These are phyloP conservation scores for Brassica rapa DNA, from an alignment of 345 rosid species.

Conservation along the genomic window DNA sequence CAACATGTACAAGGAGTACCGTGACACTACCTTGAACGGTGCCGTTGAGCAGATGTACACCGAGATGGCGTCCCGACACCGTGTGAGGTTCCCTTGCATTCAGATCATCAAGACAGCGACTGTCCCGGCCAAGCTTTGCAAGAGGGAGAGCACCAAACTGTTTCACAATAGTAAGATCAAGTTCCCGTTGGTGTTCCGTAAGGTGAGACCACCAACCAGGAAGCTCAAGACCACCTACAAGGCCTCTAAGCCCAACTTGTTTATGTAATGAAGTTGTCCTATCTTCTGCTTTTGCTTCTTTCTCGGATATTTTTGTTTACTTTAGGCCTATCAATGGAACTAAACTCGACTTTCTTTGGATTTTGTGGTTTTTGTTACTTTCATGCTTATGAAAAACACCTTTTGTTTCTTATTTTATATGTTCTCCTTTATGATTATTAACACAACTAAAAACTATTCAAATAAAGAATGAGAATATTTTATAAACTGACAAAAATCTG, in stretches of 20 bases:
- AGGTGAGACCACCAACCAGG: slow-evolving; percentile 70
- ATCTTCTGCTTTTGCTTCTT: background rate
- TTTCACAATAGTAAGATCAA: slow-evolving; percentile 70
- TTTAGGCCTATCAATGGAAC: slow-evolving; percentile 9
- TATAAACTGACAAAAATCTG: no score
- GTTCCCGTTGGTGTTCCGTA: slow-evolving; percentile 63
- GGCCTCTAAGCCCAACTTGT: slow-evolving; percentile 75
- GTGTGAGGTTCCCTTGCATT: slow-evolving; percentile 67
- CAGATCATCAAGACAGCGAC: slow-evolving; percentile 72
- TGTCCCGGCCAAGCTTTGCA: slow-evolving; percentile 61
- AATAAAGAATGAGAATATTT: background rate
- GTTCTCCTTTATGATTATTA: no score
- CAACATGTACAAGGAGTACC: slow-evolving; percentile 67
- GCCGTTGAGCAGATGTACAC: slow-evolving; percentile 70
- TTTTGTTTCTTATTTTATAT: background rate
- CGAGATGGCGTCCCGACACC: slow-evolving; percentile 73
- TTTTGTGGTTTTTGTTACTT: background rate
- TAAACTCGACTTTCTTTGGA: slow-evolving; percentile 19
- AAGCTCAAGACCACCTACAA: slow-evolving; percentile 73
- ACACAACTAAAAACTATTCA: background rate
- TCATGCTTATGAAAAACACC: background rate
- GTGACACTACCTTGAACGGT: slow-evolving; percentile 68
- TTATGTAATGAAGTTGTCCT: slow-evolving; percentile 42
- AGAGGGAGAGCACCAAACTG: slow-evolving; percentile 68
- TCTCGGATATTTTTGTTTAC: background rate